Percentiles rank a stretch among this genome's conserved stretches.
phyloP scores from a whole-genome alignment of 2,329 filamentous ascomycete genomes.

The Calonectria naviculata region DNA sequence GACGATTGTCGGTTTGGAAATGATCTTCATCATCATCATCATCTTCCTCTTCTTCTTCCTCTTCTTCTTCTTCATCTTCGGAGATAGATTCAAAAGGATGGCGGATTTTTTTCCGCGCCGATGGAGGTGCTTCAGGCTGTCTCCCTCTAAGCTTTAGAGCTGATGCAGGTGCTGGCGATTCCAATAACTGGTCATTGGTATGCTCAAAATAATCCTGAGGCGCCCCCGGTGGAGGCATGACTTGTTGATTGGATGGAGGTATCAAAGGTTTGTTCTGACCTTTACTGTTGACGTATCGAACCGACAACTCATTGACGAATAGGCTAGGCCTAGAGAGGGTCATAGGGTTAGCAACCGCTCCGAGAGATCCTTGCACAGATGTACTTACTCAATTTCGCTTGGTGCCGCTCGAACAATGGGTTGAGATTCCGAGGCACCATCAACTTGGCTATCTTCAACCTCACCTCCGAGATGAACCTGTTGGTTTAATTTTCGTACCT shows the following conservation, averaged over 20 bases:
- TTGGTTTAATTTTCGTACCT: neutral
- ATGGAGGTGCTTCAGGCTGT: neutral
- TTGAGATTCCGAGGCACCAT: conserved; percentile 38
- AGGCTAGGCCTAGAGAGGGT: conserved; percentile 30
- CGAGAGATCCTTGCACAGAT: no score
- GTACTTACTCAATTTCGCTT: conserved; percentile 29
- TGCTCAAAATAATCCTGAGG: conserved; percentile 36
- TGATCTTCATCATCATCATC: conserved; percentile 35
- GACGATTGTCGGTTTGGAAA: conserved; percentile 45
- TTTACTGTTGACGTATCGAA: conserved; percentile 30
- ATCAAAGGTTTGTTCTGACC: conserved; percentile 2
- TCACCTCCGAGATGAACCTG: conserved; percentile 17
- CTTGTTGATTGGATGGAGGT: conserved; percentile 36
- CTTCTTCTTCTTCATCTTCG: conserved; percentile 23
- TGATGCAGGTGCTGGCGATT: conserved; percentile 24
- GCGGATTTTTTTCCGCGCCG: conserved; percentile 4
- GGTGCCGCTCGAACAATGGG: conserved; percentile 34
- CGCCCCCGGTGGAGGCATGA: conserved; percentile 18
- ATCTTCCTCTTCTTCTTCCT: conserved; percentile 25
- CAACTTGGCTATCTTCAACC: conserved; percentile 29
- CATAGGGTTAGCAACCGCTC: conserved; percentile 1
- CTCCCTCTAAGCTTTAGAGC: neutral
- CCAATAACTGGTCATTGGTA: conserved; percentile 32
- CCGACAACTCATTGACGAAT: conserved; percentile 30
- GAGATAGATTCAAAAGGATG: neutral